These are phyloP conservation scores for Ogataea trehalophila DNA, from an alignment of 805 yeast species.

Conservation along the genomic window DNA sequence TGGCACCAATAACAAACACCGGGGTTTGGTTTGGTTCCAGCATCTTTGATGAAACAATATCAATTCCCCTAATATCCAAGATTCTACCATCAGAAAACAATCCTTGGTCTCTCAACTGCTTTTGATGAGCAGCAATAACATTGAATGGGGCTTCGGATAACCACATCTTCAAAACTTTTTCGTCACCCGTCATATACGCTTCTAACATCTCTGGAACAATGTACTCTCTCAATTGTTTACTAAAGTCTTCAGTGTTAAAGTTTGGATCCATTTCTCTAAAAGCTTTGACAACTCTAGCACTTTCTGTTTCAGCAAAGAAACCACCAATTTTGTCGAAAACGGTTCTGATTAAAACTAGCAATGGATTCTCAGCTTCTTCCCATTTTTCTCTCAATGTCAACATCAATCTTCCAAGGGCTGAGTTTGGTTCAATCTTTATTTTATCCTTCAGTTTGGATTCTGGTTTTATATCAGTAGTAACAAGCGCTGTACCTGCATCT, in stretches of 20 bases:
- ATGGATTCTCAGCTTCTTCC: constrained; percentile 94
- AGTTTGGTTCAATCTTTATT: constrained; percentile 57
- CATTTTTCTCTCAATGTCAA: constrained; percentile 62
- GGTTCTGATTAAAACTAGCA: constrained; percentile 75
- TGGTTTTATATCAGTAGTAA: constrained; percentile 75
- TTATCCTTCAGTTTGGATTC: constrained; percentile 49
- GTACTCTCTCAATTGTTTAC: constrained; percentile 80
- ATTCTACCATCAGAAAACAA: constrained; percentile 87
- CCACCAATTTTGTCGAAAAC: constrained; percentile 77
- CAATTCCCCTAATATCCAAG: constrained; percentile 92
- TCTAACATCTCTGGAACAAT: constrained; percentile 94
- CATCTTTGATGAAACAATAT: constrained; percentile 79
- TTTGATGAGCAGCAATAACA: constrained; percentile 89
- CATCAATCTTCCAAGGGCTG: constrained; percentile 62
- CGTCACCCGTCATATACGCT: constrained; percentile 92
- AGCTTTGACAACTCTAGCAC: constrained; percentile 83
- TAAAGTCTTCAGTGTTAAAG: constrained; percentile 74
- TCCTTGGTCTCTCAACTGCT: constrained; percentile 87
- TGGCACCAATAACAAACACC: constrained; percentile 86
- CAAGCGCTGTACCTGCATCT: constrained; percentile 76
- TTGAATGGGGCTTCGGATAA: constrained; percentile 95
- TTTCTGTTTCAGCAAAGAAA: constrained; percentile 93
- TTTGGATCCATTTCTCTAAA: constrained; percentile 88
- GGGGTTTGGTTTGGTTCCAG: constrained; percentile 91
- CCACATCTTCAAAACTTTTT: constrained; percentile 78